Base-by-base conservation (phyloP, 1,284 basidiomycete genomes). In the Microbotryomycetes sp. region DNA sequence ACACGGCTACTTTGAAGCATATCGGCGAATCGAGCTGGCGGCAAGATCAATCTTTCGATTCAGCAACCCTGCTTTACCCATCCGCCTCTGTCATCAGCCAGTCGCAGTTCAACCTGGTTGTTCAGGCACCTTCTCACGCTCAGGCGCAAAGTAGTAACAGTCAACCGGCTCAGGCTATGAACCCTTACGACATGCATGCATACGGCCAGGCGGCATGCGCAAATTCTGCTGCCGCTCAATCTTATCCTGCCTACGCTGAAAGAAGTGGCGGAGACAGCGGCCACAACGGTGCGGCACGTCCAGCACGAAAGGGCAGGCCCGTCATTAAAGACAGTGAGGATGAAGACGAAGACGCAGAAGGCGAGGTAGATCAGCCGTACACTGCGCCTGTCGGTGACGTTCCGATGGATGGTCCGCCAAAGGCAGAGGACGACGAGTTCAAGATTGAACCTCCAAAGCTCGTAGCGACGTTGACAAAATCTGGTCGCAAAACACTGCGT, bases 401-500 rank as follows among this genome's bases (percentile, higher is more conserved):
- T 9, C 35, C 35, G 18, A 9, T 41, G 11, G 35, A 41, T 18
- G 35, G 35, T 18, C 9, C 11, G 9, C 35, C 9, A 9, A 18
- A 41, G 18, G 35, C 9, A 9, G 35, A 41, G 11, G 18, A 41
- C 35, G 35, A 41, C 35, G 35, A 41, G 9, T 41, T 41, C 35
- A 41, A 41, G 18, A 41, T 41, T 18, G 35, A 41, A 18, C 35
- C 35, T 9, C 35, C 35, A 18, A 41, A 41, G 35, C 35, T 45
- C 13, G 48, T 52, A 13, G 24, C 53, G n/a, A 56, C 60, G 16
- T 60, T 54, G 26, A 64, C 67, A 4, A 53, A 52, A 3, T 56
- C 62, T 7, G 59, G 62, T 6, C 51, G 64, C 0, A 47, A n/a
- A 6, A 64, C 53, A 29, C 55, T 24, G 28, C 61, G 56, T 23